Evolutionary conservation across 192 early-diverging fungal species (phyloP).

Genomic region (Gaertneriomyces semiglobifer): DNA sequence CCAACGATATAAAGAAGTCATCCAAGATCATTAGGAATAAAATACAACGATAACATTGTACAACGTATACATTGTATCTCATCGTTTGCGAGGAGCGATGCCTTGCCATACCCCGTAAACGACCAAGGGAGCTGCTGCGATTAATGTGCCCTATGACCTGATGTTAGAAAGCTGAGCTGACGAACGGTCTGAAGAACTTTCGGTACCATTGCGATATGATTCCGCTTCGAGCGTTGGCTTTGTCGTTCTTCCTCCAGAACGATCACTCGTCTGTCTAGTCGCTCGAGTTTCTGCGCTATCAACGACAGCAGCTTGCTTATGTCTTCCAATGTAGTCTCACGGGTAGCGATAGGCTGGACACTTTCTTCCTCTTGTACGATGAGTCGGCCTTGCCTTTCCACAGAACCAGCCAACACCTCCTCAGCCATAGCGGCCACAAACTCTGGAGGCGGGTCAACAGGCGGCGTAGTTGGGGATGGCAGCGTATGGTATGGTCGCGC

Average conservation of each 20-base stretch:
- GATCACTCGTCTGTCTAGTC: not conserved
- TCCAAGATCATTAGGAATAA: no score
- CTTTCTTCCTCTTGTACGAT: not conserved
- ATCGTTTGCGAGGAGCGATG: not conserved
- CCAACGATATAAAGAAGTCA: no score
- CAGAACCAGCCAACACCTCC: not conserved
- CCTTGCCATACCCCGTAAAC: constrained; percentile 7
- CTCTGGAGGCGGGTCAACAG: constrained; percentile 2
- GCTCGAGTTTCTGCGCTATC: not conserved
- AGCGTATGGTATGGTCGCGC: not conserved
- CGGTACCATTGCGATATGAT: not conserved
- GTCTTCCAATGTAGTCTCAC: not conserved
- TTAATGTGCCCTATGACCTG: not conserved
- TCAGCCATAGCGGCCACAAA: constrained; percentile 1
- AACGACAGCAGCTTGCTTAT: not conserved
- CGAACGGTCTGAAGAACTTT: not conserved
- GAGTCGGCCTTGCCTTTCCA: not conserved
- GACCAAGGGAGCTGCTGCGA: not conserved
- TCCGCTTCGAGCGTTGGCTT: not conserved
- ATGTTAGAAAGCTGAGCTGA: not conserved
- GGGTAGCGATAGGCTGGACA: not conserved
- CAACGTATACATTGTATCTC: no score
- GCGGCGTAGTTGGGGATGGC: constrained; percentile 3
- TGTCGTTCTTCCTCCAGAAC: not conserved
- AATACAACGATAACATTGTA: no score